Evolutionary conservation across 1,284 basidiomycete genomes (phyloP).

Genomic region (Cystobasidiaceae sp.): DNA sequence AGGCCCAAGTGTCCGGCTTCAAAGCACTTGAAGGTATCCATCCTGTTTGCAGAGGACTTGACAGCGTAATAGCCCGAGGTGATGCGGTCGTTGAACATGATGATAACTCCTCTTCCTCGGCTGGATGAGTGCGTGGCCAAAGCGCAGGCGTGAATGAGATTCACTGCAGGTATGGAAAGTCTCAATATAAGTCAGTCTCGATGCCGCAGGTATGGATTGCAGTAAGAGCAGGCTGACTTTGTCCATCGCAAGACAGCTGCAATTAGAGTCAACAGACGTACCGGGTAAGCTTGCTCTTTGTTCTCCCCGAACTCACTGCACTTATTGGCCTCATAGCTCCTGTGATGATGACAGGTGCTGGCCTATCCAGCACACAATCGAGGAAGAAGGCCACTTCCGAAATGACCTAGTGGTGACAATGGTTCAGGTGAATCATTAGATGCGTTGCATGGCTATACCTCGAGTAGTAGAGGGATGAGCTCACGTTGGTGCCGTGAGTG

Average conservation of each 20-base stretch:
- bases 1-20: too few species aligned
- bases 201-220: too few species aligned
- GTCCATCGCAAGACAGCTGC: background rate
- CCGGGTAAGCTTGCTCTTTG: too few species aligned
- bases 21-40: too few species aligned
- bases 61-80: too few species aligned
- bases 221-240: background rate
- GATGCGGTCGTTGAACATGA: too few species aligned
- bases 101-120: too few species aligned
- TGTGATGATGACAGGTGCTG: background rate
- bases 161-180: background rate
- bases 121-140: background rate
- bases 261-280: too few species aligned
- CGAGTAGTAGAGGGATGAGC: background rate
- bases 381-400: constrained; percentile 1
- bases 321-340: background rate
- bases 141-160: background rate
- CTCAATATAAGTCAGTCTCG: too few species aligned
- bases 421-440: too few species aligned
- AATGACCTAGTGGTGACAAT: background rate
- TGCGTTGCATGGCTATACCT: background rate
- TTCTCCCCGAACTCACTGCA: background rate
- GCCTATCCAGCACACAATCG: background rate
- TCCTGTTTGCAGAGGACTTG: too few species aligned
- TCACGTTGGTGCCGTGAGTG: background rate